phyloP scores from a whole-genome alignment of 2,329 filamentous ascomycete genomes.

The Pseudodiploospora longispora region DNA sequence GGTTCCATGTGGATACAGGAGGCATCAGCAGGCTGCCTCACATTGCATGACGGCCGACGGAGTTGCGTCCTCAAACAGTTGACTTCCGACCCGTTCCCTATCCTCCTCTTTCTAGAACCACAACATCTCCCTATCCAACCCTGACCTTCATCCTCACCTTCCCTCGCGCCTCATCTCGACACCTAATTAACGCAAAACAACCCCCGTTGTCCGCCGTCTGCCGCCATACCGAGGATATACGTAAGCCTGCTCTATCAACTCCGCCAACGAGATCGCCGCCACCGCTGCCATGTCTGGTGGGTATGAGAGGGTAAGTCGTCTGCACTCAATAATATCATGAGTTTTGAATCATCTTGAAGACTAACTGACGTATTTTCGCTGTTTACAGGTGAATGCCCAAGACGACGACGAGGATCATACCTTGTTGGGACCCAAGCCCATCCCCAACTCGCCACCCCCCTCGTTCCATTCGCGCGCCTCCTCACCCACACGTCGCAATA shows the following conservation, averaged over 20 bases:
- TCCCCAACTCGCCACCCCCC: slow-evolving; percentile 59
- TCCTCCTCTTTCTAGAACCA: neutral
- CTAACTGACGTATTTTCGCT: slow-evolving; percentile 12
- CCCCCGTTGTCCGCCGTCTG: neutral
- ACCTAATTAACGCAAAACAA: neutral
- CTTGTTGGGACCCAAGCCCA: slow-evolving; percentile 8
- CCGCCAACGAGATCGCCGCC: too few relatives aligned
- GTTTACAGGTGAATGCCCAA: slow-evolving; percentile 45
- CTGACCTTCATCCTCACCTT: neutral
- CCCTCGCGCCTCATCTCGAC: slow-evolving; percentile 1
- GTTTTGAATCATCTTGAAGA: neutral
- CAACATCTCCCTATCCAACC: too few relatives aligned
- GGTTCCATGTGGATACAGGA: neutral
- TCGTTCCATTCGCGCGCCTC: slow-evolving; percentile 84
- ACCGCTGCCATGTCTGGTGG: slow-evolving; percentile 40
- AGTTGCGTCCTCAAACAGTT: slow-evolving; percentile 4
- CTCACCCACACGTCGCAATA: slow-evolving; percentile 34
- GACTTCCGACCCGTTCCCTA: slow-evolving; percentile 1
- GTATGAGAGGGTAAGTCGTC: slow-evolving; percentile 48
- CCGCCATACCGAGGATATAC: neutral
- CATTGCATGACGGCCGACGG: slow-evolving; percentile 5
- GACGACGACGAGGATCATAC: slow-evolving; percentile 41
- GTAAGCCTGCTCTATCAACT: neutral
- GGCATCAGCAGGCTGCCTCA: slow-evolving; percentile 6
- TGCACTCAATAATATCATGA: neutral